These are phyloP conservation scores for Candida coquimbonensis DNA, from an alignment of 805 yeast genomes.

Conservation along the genomic window DNA sequence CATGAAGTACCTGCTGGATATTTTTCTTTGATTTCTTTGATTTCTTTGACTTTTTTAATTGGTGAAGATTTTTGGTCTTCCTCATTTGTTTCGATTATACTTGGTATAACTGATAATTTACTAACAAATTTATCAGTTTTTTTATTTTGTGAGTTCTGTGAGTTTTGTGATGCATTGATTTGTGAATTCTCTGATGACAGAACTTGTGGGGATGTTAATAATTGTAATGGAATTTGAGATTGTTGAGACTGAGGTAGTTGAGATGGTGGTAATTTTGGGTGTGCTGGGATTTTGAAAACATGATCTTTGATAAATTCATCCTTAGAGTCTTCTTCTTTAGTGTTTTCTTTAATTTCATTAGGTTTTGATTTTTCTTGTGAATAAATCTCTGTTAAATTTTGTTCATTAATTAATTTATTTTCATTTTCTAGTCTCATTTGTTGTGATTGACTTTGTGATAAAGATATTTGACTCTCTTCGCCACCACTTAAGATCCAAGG, in stretches of 20 bases:
- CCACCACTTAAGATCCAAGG: slow-evolving; percentile 57
- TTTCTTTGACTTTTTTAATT: background rate
- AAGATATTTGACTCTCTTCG: slow-evolving; percentile 38
- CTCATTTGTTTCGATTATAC: too few relatives aligned
- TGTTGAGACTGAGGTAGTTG: slow-evolving; percentile 9
- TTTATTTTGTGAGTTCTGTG: background rate
- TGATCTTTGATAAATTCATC: slow-evolving; percentile 7
- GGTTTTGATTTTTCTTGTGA: too few relatives aligned
- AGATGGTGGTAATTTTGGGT: slow-evolving; percentile 6
- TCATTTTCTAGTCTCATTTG: slow-evolving; percentile 40
- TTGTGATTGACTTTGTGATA: slow-evolving; percentile 68
- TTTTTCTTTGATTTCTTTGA: background rate
- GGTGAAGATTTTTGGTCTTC: slow-evolving; percentile 1
- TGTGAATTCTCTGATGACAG: slow-evolving; percentile 10
- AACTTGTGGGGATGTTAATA: slow-evolving; percentile 17
- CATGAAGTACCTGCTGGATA: slow-evolving; percentile 57
- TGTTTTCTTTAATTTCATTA: slow-evolving; percentile 1
- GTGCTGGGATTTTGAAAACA: slow-evolving; percentile 18
- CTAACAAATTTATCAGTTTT: background rate
- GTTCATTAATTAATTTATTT: slow-evolving; percentile 14
- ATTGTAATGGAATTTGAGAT: slow-evolving; percentile 1
- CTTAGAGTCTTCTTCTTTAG: background rate
- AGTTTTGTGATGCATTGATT: background rate
- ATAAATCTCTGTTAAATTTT: too few relatives aligned
- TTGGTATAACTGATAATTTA: slow-evolving; percentile 15